phyloP scores from a whole-genome alignment of 2,329 filamentous ascomycete species.

The Sphaerulina populicola region DNA sequence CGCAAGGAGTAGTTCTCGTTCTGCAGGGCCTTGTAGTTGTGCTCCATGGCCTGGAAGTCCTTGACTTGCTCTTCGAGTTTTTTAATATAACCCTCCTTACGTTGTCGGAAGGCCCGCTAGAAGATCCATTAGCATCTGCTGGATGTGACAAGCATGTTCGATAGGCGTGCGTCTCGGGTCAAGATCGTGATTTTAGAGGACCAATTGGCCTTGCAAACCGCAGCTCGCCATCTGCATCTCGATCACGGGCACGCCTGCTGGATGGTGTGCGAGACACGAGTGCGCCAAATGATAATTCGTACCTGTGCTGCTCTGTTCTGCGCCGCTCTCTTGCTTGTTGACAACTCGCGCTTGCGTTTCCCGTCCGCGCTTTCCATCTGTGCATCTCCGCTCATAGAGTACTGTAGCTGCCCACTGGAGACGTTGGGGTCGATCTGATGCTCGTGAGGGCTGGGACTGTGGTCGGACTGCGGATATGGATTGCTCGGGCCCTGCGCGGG shows the following conservation, averaged over 20 bases:
- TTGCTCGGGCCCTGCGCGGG: constrained; percentile 20
- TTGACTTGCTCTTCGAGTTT: constrained; percentile 91
- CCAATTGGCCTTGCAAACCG: too few species aligned
- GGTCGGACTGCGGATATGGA: constrained; percentile 36
- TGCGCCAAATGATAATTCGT: constrained; percentile 31
- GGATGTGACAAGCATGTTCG: not conserved
- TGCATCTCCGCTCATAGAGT: constrained; percentile 43
- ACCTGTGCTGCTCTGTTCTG: constrained; percentile 97
- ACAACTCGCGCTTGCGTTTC: constrained; percentile 86
- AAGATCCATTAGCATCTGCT: not conserved
- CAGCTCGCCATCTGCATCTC: too few species aligned
- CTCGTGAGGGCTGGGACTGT: constrained; percentile 36
- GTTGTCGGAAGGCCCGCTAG: constrained; percentile 90
- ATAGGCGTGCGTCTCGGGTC: too few species aligned
- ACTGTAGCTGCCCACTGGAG: constrained; percentile 40
- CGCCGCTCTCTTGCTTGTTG: constrained; percentile 89
- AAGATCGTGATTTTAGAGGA: too few species aligned
- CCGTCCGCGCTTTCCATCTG: constrained; percentile 43
- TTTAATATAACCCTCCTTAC: constrained; percentile 97
- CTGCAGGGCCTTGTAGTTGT: constrained; percentile 71
- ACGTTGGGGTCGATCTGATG: constrained; percentile 52
- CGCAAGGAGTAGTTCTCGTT: constrained; percentile 82
- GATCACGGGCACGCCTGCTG: too few species aligned
- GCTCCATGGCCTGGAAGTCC: constrained; percentile 66
- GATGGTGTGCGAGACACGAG: too few species aligned